Conservation (phyloP, 225 moss, liverwort and hornwort species). For the Thuidium tamariscinum region DNA sequence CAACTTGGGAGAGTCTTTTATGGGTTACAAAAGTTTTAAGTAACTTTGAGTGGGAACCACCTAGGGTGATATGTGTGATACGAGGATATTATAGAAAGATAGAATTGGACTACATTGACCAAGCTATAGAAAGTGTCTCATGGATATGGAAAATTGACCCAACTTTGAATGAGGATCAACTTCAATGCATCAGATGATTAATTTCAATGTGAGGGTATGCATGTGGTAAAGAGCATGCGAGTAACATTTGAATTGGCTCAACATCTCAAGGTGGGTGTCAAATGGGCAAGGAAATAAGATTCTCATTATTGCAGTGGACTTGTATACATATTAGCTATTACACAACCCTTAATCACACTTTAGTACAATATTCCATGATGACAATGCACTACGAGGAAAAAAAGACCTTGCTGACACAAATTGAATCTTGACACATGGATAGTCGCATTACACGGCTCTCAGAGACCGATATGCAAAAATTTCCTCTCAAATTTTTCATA, state of each 20-base stretch:
- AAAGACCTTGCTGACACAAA: not conserved
- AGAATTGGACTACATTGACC: not conserved
- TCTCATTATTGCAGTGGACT: not conserved
- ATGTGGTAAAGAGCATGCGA: not conserved
- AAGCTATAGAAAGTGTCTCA: not conserved
- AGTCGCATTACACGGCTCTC: not conserved
- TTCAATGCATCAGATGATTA: not conserved
- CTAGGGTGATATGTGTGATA: not conserved
- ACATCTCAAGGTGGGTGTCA: not conserved
- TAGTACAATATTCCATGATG: not conserved
- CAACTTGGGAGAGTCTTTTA: not conserved
- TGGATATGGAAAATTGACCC: rapidly evolving
- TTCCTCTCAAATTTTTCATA: not conserved
- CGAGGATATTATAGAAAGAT: not conserved
- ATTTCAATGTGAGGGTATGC: not conserved
- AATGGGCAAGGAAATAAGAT: too few species aligned
- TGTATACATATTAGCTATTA: not conserved
- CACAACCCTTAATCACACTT: not conserved
- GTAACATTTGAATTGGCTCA: too few species aligned
- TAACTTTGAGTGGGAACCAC: not conserved
- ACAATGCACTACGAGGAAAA: not conserved
- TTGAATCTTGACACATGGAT: not conserved
- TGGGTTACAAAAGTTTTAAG: not conserved
- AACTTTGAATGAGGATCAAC: not conserved
- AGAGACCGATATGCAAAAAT: not conserved